Evolutionary conservation across 176 grass and related monocot species (phyloP), one percentile per base, ranked within the genome.

Genomic region (Aegilops tauschii): DNA sequence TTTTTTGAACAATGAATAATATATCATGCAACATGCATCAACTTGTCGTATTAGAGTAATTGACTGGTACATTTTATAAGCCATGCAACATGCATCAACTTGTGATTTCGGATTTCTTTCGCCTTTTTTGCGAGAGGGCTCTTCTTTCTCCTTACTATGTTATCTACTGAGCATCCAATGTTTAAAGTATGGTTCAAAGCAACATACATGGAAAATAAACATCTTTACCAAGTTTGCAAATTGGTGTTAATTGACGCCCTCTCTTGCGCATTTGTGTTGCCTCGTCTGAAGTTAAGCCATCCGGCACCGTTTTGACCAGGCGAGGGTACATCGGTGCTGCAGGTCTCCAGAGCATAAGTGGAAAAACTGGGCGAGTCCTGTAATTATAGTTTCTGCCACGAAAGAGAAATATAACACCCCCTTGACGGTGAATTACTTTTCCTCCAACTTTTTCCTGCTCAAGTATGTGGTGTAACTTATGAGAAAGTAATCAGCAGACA

Each of bases 341-440:
- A 6, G 96, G 96, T 84, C 84, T 90, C 96, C 96, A 98, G 28
- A 98, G 91, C 96, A 98, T 98, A 89, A 98, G 96, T 4, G 96
- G 96, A 83, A 83, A 98, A 83, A 79, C 81, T 67, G 96, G 93
- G 10, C 86, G 90, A 59, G 84, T 87, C 65, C 80, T 95, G 81
- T 89, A 94, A 63, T 98, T 98, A 73, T 95, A 98, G 63, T 98
- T 92, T 86, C 96, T 90, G 58, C 96, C 96, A 84, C 96, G 96
- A 80, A 95, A 98, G 63, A 98, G 90, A 81, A 91, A 95, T 84
- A 98, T 86, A 62, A 92, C 86, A 69, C 96, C 96, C 36, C 93
- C 96, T 80, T 89, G 84, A 14, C 86, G 77, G 63, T 95, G 82
- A 89, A 98, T 95, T 73, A 98, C 82, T 89, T 94, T 94, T 47